These are phyloP conservation scores for Termitomyces sp. DNA, from an alignment of 768 basidiomycete genomes.

Conservation along the genomic window DNA sequence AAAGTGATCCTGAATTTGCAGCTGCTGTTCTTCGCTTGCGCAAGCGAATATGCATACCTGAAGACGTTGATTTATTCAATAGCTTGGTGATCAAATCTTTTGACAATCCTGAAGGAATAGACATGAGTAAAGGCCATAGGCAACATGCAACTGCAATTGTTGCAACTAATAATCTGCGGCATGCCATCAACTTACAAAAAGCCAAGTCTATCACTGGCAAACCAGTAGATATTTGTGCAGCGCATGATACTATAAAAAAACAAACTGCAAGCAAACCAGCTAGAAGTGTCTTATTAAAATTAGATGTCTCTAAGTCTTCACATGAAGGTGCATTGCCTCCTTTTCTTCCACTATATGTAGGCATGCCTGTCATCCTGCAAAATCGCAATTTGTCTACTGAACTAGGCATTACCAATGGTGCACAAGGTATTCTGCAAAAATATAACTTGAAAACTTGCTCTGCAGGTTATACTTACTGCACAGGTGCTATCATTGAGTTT, in stretches of 20 bases:
- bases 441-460: conserved; percentile 15
- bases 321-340: conserved; percentile 13
- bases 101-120: too few relatives aligned
- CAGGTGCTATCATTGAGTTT: conserved; percentile 8
- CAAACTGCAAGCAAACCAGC: neutral
- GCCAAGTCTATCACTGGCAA: neutral
- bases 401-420: conserved; percentile 26
- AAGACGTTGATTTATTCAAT: conserved; percentile 5
- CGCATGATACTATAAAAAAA: neutral
- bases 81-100: too few relatives aligned
- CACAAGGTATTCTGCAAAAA: conserved; percentile 20
- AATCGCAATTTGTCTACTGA: conserved; percentile 26
- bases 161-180: neutral
- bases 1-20: conserved; percentile 1
- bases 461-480: conserved; percentile 2
- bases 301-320: neutral
- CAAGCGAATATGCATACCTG: conserved; percentile 26
- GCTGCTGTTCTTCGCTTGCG: conserved; percentile 9
- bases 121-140: too few relatives aligned
- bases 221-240: neutral
- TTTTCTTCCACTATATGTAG: conserved; percentile 20
- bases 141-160: too few relatives aligned
- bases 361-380: conserved; percentile 27
- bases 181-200: conserved; percentile 2
- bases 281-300: neutral